Conservation (phyloP, 2,329 filamentous ascomycete genomes). For the Zymoseptoria passerinii region DNA sequence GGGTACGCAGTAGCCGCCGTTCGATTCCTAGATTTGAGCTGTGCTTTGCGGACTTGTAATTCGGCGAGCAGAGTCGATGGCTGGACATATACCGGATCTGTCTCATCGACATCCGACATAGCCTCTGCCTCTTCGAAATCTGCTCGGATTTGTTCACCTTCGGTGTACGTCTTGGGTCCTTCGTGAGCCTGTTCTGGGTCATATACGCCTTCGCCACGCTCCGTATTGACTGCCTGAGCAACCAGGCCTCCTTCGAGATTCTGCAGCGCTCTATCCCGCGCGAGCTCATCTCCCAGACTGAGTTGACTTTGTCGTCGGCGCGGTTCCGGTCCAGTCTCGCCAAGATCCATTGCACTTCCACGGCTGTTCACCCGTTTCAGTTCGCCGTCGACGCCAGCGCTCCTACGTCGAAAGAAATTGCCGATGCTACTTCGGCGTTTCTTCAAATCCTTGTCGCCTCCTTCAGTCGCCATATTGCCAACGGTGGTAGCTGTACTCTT, state of each 20-base stretch:
- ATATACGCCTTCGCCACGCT: slow-evolving; percentile 27
- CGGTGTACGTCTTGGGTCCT: slow-evolving; percentile 15
- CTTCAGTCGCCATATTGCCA: neutral
- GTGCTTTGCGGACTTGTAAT: slow-evolving; percentile 80
- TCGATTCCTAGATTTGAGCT: slow-evolving; percentile 71
- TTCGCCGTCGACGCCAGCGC: slow-evolving; percentile 29
- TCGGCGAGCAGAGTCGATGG: slow-evolving; percentile 91
- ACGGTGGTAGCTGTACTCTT: slow-evolving; percentile 13
- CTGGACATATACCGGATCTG: slow-evolving; percentile 54
- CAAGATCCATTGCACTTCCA: slow-evolving; percentile 24
- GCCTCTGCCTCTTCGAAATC: slow-evolving; percentile 41
- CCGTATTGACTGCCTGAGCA: slow-evolving; percentile 24
- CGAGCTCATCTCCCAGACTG: slow-evolving; percentile 21
- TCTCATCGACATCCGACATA: slow-evolving; percentile 34
- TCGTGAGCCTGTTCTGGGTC: slow-evolving; percentile 12
- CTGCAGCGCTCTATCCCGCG: slow-evolving; percentile 3
- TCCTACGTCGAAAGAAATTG: slow-evolving; percentile 25
- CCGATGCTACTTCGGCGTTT: slow-evolving; percentile 26
- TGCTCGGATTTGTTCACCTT: slow-evolving; percentile 34
- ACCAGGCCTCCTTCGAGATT: slow-evolving; percentile 13
- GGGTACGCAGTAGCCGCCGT: slow-evolving; percentile 56
- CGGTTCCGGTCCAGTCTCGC: slow-evolving; percentile 24
- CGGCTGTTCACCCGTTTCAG: slow-evolving; percentile 21
- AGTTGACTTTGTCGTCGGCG: slow-evolving; percentile 29
- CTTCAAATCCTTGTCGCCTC: slow-evolving; percentile 4